phyloP scores from a whole-genome alignment of 257 asterid species.

The Solanum chmielewskii region DNA sequence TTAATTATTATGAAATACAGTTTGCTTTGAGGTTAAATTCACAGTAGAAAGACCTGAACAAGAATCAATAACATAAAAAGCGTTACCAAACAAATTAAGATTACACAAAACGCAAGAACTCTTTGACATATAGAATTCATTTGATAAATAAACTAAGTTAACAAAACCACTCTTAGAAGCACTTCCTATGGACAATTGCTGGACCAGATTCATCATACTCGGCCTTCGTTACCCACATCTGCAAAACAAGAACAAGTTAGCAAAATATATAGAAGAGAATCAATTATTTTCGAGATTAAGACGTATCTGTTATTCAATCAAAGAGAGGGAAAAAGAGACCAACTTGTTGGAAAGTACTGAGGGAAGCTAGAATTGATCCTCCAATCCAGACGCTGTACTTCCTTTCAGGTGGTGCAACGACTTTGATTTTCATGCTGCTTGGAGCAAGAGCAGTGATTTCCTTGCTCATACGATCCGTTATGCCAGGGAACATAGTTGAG shows the following conservation, averaged over 20 bases:
- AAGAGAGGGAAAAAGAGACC: background rate
- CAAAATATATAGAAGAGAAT: background rate
- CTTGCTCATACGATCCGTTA: background rate
- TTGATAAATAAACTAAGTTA: background rate
- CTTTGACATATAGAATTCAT: background rate
- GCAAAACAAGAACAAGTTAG: background rate
- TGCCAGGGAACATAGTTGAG: background rate
- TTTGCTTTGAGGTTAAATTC: background rate
- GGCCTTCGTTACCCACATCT: conserved; percentile 6
- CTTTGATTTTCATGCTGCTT: background rate
- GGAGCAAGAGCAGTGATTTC: background rate
- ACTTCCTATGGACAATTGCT: conserved; percentile 2
- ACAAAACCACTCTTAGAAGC: background rate
- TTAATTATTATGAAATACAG: background rate
- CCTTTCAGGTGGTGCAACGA: background rate
- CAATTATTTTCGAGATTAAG: background rate
- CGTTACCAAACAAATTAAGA: background rate
- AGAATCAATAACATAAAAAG: background rate
- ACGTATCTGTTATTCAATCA: too few species aligned
- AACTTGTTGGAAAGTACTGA: background rate
- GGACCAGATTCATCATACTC: conserved; percentile 6
- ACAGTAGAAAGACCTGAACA: background rate
- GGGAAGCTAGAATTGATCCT: background rate
- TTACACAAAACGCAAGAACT: background rate
- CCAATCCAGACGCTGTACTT: background rate